Base-by-base conservation (phyloP, 495 filamentous ascomycete genomes). In the Evernia prunastri region DNA sequence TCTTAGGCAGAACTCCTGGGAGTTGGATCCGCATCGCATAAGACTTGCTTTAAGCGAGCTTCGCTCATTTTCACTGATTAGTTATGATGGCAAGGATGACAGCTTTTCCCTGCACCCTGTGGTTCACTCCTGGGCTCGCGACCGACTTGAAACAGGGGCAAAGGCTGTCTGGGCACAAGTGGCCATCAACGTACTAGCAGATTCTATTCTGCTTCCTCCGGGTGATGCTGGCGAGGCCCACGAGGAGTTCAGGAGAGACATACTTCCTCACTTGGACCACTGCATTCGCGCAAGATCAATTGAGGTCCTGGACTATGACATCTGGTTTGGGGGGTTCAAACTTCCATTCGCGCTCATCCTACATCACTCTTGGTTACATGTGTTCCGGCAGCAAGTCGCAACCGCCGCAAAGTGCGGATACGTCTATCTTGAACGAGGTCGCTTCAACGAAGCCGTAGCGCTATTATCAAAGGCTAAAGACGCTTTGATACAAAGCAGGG, bases 91-190 rank as follows among this genome's bases (percentile, higher is more conserved):
- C 12, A 58, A 47, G 33, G 62, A 64, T 20, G 68, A 70, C 54
- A 69, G 60, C 63, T 73, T 72, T 53, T 75, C 72, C 13, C 66
- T 76, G 61, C 74, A 76, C 69, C 74, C 72, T 35, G 37, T 75
- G 25, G 70, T 76, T 25, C 72, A 76, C 59, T 63, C 49, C 11
- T 76, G 74, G 73, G 74, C 68, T 27, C 66, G 72, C 25, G 72
- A 73, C 39, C 45, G 76, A 54, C 68, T 72, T 1, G 57, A 61
- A 10, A 59, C 63, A 0, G 40, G 64, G 13, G 67, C 76, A 51
- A 72, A 75, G 63, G 75, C 74, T 23, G 36, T 79, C 11, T 75
- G 74, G 74, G 70, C 64, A 54, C 69, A 75, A 53, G 68, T 72
- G 29, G 68, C 75, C 29, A 57, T 61, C 10, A 72, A 64, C 11